Evolutionary conservation across 345 rosid genomes (phyloP).

Genomic region (Dipteronia dyeriana): DNA sequence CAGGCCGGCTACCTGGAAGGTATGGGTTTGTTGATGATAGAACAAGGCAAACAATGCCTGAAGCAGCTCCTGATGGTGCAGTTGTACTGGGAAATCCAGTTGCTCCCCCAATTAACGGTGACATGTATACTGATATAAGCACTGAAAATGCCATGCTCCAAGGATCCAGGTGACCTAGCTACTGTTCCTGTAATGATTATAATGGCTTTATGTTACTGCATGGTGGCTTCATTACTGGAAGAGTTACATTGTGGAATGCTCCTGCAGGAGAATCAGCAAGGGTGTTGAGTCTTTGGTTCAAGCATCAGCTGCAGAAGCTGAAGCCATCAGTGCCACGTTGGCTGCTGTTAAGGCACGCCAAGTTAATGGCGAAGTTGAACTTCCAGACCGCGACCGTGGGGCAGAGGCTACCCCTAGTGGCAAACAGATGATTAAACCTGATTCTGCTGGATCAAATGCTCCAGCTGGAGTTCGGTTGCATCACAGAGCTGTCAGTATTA

Average conservation of each 20-base stretch:
- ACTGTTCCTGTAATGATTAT: conserved; percentile 1
- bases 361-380: conserved; percentile 86
- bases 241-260: conserved; percentile 23
- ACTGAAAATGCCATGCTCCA: conserved; percentile 86
- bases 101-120: conserved; percentile 94
- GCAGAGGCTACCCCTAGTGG: conserved; percentile 98
- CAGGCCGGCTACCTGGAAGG: conserved; percentile 67
- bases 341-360: conserved; percentile 99
- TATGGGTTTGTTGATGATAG: conserved; percentile 85
- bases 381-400: conserved; percentile 81
- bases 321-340: conserved; percentile 94
- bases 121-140: conserved; percentile 90
- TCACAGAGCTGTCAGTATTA: conserved; percentile 87
- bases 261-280: conserved; percentile 76
- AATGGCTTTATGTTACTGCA: neutral
- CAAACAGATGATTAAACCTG: conserved; percentile 76
- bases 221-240: conserved; percentile 18
- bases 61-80: conserved; percentile 72
- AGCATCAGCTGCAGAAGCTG: conserved; percentile 99
- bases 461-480: conserved; percentile 92
- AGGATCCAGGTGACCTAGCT: conserved; percentile 64
- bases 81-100: conserved; percentile 93
- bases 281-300: conserved; percentile 96
- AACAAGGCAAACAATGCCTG: conserved; percentile 62
- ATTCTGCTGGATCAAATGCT: conserved; percentile 59